phyloP scores from a whole-genome alignment of 768 basidiomycete genomes.

The Trametes gibbosa region DNA sequence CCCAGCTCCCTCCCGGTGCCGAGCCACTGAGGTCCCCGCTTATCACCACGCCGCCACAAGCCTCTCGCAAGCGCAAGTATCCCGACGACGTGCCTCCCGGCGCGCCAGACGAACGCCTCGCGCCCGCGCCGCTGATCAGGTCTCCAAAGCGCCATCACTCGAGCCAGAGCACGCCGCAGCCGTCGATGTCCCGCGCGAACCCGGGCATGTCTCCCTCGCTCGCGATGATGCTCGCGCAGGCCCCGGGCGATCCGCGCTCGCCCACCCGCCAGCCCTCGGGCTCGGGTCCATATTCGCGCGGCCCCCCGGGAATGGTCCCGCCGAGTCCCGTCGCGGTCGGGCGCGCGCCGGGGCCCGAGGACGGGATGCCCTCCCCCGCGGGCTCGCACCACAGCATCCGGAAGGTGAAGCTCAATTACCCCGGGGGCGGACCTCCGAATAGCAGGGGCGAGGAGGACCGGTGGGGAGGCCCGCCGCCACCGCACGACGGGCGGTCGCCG shows the following conservation, averaged over 20 bases:
- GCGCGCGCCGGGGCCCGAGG: constrained; percentile 1
- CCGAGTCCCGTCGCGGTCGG: constrained; percentile 6
- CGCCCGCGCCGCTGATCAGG: constrained; percentile 15
- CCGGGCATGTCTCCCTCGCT: constrained; percentile 54
- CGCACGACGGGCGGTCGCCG: constrained; percentile 12
- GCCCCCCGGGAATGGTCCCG: neutral
- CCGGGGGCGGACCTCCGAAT: constrained; percentile 1
- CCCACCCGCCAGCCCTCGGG: constrained; percentile 24
- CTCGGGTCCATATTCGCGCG: neutral
- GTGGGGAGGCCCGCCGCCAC: constrained; percentile 1
- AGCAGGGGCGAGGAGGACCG: constrained; percentile 13
- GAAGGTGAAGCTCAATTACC: constrained; percentile 13
- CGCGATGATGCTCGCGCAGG: constrained; percentile 62
- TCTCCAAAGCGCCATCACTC: constrained; percentile 29
- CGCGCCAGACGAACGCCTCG: constrained; percentile 18
- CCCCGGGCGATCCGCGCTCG: constrained; percentile 21
- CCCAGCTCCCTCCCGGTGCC: constrained; percentile 1
- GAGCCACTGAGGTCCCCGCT: constrained; percentile 14
- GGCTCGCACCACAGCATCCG: constrained; percentile 1
- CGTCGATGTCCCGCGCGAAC: constrained; percentile 28
- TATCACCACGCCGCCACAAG: constrained; percentile 7
- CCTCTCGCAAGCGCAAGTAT: constrained; percentile 34
- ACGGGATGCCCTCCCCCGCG: neutral
- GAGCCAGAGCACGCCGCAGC: constrained; percentile 22
- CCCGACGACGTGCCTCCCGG: constrained; percentile 26